Conservation (phyloP, 139 green algal species). For the Raphidocelis subcapitata region DNA sequence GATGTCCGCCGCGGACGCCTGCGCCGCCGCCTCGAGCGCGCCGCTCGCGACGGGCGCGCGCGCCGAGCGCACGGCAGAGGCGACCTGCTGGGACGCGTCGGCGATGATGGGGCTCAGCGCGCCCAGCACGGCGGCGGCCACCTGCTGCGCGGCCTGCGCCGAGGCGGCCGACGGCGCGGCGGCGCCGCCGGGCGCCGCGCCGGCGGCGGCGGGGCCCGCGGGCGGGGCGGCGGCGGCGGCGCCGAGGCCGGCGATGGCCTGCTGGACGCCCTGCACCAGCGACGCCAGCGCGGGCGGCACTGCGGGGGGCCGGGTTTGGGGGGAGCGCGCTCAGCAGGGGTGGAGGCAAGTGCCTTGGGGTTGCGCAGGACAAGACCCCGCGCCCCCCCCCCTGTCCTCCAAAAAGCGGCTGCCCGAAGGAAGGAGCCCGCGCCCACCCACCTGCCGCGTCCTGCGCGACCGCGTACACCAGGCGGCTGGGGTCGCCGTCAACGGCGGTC, state of each 20-base stretch:
- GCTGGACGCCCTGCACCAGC: neutral
- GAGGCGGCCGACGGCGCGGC: too few relatives aligned
- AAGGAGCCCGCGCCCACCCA: neutral
- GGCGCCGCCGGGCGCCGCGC: too few relatives aligned
- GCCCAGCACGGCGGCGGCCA: too few relatives aligned
- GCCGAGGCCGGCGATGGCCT: too few relatives aligned
- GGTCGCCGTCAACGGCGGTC: conserved; percentile 25
- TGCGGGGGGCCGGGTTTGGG: neutral
- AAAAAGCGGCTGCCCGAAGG: too few relatives aligned
- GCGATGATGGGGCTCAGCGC: too few relatives aligned
- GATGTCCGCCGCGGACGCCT: neutral
- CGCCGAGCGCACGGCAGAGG: too few relatives aligned
- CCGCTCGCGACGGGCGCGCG: too few relatives aligned
- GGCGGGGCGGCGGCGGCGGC: too few relatives aligned
- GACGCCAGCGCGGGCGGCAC: neutral
- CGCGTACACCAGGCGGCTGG: conserved; percentile 26
- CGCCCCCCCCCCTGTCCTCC: neutral
- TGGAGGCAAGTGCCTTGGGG: neutral
- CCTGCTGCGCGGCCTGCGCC: neutral
- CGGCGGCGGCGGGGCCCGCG: too few relatives aligned
- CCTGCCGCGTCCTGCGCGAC: conserved; percentile 12
- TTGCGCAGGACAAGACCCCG: neutral
- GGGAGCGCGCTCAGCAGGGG: neutral
- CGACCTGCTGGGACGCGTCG: too few relatives aligned
- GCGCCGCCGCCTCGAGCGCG: neutral